Evolutionary conservation across 257 asterid species (phyloP).

Genomic region (Capsicum baccatum): DNA sequence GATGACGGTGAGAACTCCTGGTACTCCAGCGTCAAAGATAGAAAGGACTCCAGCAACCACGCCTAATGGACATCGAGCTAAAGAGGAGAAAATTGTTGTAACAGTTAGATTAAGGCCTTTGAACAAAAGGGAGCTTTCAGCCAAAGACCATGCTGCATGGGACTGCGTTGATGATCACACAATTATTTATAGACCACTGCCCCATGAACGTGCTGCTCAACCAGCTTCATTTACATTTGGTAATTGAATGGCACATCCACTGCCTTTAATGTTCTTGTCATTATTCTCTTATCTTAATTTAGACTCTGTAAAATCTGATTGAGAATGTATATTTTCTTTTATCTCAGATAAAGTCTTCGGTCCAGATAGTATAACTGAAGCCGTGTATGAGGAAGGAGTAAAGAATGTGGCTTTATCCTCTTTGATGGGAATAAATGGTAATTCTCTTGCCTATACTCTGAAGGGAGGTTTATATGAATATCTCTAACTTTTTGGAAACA

Average conservation of each 20-base stretch:
- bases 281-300: not conserved
- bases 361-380: constrained; percentile 71
- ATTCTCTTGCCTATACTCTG: constrained; percentile 5
- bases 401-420: constrained; percentile 93
- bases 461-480: not conserved
- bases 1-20: constrained; percentile 79
- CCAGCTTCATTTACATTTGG: constrained; percentile 76
- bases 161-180: constrained; percentile 83
- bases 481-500: not conserved
- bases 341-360: constrained; percentile 86
- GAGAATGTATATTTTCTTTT: not conserved
- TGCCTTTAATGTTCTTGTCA: not conserved
- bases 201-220: constrained; percentile 65
- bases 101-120: constrained; percentile 89
- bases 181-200: constrained; percentile 58
- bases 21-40: constrained; percentile 75
- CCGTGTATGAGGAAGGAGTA: constrained; percentile 88
- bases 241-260: constrained; percentile 35
- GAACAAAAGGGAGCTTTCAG: constrained; percentile 77
- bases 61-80: constrained; percentile 66
- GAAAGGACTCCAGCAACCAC: constrained; percentile 76
- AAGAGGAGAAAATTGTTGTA: constrained; percentile 90
- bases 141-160: constrained; percentile 91
- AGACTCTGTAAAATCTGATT: constrained; percentile 9
- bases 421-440: constrained; percentile 96